Conservation (phyloP, 371 early-diverging fungal genomes). For the Apophysomyces elegans region DNA sequence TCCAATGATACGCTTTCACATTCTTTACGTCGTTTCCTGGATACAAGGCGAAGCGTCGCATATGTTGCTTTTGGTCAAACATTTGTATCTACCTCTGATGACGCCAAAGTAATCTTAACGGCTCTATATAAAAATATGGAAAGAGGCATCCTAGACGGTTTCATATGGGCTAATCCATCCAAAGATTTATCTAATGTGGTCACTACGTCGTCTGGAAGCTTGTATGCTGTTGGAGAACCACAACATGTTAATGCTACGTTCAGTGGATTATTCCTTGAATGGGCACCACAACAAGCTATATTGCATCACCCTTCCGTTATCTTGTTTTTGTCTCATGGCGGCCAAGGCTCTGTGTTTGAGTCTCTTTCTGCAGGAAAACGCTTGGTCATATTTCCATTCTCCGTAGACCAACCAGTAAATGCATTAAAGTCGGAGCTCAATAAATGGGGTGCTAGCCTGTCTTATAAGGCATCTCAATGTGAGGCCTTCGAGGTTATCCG, state of each 20-base stretch:
- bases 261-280: conserved; percentile 11
- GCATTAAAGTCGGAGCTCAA: background rate
- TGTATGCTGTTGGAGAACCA: background rate
- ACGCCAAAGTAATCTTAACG: conserved; percentile 16
- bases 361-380: conserved; percentile 34
- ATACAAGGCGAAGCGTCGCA: conserved; percentile 21
- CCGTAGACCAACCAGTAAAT: conserved; percentile 41
- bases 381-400: conserved; percentile 35
- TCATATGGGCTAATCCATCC: conserved; percentile 33
- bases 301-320: conserved; percentile 34
- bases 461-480: background rate
- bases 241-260: conserved; percentile 16
- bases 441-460: background rate
- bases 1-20: conserved; percentile 16
- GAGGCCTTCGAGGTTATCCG: background rate
- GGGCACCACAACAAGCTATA: conserved; percentile 50
- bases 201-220: conserved; percentile 14
- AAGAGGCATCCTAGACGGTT: conserved; percentile 29
- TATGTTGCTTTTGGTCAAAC: conserved; percentile 44
- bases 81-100: conserved; percentile 5
- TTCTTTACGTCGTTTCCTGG: conserved; percentile 15
- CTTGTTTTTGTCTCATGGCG: conserved; percentile 49
- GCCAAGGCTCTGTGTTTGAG: conserved; percentile 40
- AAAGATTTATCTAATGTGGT: conserved; percentile 8
- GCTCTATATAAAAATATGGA: conserved; percentile 27